phyloP scores from a whole-genome alignment of 495 filamentous ascomycete genomes.

The Sabuloglossum arenarium region DNA sequence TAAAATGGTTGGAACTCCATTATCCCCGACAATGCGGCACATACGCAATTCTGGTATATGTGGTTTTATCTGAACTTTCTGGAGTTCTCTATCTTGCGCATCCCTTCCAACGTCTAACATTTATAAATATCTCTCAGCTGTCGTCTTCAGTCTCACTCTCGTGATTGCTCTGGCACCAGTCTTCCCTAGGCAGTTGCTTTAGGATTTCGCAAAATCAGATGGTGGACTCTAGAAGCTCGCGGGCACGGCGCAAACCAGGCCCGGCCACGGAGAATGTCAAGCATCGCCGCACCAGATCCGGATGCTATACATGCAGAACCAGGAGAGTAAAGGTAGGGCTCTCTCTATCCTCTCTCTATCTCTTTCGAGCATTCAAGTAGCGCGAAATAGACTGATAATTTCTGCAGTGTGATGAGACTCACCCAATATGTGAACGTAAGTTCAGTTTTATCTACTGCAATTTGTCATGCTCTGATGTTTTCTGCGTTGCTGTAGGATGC shows the following conservation, averaged over 20 bases:
- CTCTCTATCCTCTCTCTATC: conserved; percentile 6
- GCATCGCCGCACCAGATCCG: conserved; percentile 79
- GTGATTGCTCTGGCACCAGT: neutral
- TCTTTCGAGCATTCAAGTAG: neutral
- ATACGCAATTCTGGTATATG: neutral
- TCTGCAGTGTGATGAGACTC: conserved; percentile 62
- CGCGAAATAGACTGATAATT: conserved; percentile 3
- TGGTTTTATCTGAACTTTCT: neutral
- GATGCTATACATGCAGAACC: conserved; percentile 83
- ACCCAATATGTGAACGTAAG: conserved; percentile 72
- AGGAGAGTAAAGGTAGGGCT: conserved; percentile 71
- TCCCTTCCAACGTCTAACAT: no score
- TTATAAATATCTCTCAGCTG: neutral
- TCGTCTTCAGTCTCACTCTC: neutral
- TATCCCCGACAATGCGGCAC: neutral
- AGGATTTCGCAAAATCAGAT: neutral
- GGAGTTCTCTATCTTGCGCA: neutral
- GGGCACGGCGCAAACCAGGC: neutral
- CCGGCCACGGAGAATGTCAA: conserved; percentile 60
- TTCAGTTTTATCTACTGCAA: conserved; percentile 5
- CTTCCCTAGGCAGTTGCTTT: neutral
- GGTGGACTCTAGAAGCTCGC: neutral
- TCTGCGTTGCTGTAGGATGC: conserved; percentile 11
- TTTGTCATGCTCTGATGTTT: conserved; percentile 6
- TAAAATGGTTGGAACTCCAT: neutral